A percentile compares a stretch with the other conserved stretches of the same genome.
Evolutionary conservation across 73 alveolate species (phyloP).

Genomic region (Strombidium stylifer): DNA sequence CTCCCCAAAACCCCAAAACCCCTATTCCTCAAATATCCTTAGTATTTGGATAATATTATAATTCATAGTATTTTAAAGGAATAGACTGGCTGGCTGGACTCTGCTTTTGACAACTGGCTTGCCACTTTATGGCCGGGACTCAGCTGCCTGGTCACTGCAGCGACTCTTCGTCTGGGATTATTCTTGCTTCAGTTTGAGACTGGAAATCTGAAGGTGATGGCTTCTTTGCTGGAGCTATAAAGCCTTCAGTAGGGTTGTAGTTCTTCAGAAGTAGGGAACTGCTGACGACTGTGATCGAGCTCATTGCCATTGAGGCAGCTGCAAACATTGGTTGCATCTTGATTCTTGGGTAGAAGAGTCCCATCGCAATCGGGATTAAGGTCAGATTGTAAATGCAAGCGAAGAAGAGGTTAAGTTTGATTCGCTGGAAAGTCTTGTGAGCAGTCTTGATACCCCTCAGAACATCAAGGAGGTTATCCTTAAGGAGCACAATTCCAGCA

Average conservation of each 20-base stretch:
- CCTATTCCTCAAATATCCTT: no score
- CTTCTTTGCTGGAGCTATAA: no score
- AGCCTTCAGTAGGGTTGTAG: slow-evolving; percentile 5
- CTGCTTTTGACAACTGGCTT: no score
- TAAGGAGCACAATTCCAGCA: slow-evolving; percentile 75
- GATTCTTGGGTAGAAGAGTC: slow-evolving; percentile 53
- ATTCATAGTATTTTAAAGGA: no score
- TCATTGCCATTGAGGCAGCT: slow-evolving; percentile 71
- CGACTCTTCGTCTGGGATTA: no score
- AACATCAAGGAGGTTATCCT: slow-evolving; percentile 46
- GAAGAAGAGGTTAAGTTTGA: slow-evolving; percentile 68
- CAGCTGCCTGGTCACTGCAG: no score
- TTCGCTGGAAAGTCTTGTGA: slow-evolving; percentile 45
- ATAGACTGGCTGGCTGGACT: no score
- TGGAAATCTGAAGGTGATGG: no score
- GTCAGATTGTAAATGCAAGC: slow-evolving; percentile 62
- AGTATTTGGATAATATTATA: no score
- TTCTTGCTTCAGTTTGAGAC: no score
- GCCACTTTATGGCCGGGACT: no score
- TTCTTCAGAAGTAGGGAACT: slow-evolving; percentile 55
- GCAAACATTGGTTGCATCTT: slow-evolving; percentile 60
- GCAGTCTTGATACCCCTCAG: slow-evolving; percentile 45
- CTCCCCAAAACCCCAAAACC: no score
- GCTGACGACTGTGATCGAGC: slow-evolving; percentile 58
- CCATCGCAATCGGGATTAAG: slow-evolving; percentile 78